Evolutionary conservation across 2,329 filamentous ascomycete genomes (phyloP).

Genomic region (Exserohilum turcica): DNA sequence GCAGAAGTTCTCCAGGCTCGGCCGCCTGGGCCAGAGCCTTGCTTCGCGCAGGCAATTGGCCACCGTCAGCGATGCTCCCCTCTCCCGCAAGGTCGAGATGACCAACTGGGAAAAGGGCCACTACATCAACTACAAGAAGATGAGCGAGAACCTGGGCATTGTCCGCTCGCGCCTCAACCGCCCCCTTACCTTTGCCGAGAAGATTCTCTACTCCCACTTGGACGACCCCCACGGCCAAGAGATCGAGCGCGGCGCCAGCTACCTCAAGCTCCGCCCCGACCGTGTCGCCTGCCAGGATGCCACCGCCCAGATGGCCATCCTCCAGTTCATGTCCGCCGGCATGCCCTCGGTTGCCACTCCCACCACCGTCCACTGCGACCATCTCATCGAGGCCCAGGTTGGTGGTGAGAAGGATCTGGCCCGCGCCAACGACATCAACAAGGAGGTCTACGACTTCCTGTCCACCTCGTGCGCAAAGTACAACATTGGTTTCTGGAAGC

Average conservation of each 20-base stretch:
- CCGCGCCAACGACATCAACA: conserved; percentile 91
- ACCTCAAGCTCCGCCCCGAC: conserved; percentile 95
- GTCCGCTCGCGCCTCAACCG: conserved; percentile 89
- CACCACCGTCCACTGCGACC: conserved; percentile 96
- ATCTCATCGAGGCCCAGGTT: conserved; percentile 97
- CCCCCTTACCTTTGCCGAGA: conserved; percentile 94
- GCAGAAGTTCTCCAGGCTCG: conserved; percentile 73
- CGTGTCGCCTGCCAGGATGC: conserved; percentile 99
- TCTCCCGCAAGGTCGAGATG: conserved; percentile 96
- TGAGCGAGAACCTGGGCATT: conserved; percentile 94
- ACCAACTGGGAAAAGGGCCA: conserved; percentile 95
- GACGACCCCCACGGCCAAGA: conserved; percentile 96
- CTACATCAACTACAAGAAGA: conserved; percentile 99
- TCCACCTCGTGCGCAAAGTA: conserved; percentile 95
- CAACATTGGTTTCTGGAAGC: conserved; percentile 99
- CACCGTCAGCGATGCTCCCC: conserved; percentile 81
- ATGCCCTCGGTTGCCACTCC: conserved; percentile 96
- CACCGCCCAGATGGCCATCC: conserved; percentile 98
- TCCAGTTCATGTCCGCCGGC: conserved; percentile 99
- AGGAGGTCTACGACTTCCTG: conserved; percentile 99
- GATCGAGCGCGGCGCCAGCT: conserved; percentile 92
- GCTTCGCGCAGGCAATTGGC: conserved; percentile 72
- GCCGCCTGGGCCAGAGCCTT: conserved; percentile 69
- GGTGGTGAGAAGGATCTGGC: conserved; percentile 93
- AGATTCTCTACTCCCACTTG: conserved; percentile 98